phyloP scores from a whole-genome alignment of 2,329 filamentous ascomycete species.

The Penicillium sp. region DNA sequence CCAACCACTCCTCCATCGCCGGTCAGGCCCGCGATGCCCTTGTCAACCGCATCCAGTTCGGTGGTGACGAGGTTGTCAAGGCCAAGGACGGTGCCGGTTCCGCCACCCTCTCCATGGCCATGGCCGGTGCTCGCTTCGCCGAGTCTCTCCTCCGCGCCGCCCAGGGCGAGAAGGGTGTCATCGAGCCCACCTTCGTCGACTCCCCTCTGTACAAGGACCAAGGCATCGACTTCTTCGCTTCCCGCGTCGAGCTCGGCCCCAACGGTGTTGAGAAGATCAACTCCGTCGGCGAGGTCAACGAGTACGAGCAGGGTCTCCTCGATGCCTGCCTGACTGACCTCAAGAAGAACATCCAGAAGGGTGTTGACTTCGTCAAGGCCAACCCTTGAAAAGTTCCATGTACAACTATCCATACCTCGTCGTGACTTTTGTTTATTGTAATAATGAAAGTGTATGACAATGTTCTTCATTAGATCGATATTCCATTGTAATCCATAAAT shows the following conservation, averaged over 20 bases:
- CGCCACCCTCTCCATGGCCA: constrained; percentile 96
- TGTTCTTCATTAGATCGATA: constrained; percentile 4
- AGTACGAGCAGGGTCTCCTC: constrained; percentile 79
- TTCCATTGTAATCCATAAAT: background rate
- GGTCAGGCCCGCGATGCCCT: constrained; percentile 67
- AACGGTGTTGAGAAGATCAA: constrained; percentile 92
- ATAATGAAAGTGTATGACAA: constrained; percentile 8
- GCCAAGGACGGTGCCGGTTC: constrained; percentile 97
- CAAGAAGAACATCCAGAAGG: constrained; percentile 80
- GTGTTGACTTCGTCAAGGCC: constrained; percentile 54
- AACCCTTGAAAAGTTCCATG: constrained; percentile 40
- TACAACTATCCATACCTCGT: constrained; percentile 11
- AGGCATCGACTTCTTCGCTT: constrained; percentile 94
- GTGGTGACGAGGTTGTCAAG: constrained; percentile 97
- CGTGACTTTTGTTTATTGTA: constrained; percentile 5
- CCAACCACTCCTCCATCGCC: constrained; percentile 71
- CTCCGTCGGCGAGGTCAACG: constrained; percentile 73
- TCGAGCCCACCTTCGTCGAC: constrained; percentile 96
- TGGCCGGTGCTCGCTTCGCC: constrained; percentile 77
- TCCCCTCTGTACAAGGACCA: constrained; percentile 97
- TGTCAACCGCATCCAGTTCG: constrained; percentile 93
- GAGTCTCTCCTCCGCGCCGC: constrained; percentile 88
- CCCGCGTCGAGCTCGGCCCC: constrained; percentile 88
- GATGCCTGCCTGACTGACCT: constrained; percentile 66
- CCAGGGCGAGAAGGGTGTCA: constrained; percentile 85